These are phyloP conservation scores for Phoma sp. DNA, from an alignment of 2,329 filamentous ascomycete species.

Conservation along the genomic window DNA sequence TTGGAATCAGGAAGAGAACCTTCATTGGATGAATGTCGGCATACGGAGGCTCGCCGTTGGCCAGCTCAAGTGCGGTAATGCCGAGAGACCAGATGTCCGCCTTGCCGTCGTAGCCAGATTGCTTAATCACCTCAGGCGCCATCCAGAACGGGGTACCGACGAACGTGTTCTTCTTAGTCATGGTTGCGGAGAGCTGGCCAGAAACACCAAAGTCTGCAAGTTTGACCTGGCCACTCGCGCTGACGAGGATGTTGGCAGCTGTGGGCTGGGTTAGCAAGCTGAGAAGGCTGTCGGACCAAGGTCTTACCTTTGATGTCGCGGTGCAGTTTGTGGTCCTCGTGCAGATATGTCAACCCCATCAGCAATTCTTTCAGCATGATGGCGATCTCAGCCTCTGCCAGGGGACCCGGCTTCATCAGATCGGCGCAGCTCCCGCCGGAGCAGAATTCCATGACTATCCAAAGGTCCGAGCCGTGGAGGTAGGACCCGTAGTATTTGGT, in stretches of 20 bases:
- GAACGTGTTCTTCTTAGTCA: constrained; percentile 99
- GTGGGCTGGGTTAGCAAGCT: constrained; percentile 19
- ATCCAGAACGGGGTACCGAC: constrained; percentile 99
- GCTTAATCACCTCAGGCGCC: constrained; percentile 98
- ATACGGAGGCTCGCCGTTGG: constrained; percentile 91
- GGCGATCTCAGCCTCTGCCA: constrained; percentile 94
- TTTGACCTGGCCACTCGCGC: constrained; percentile 93
- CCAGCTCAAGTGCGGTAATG: constrained; percentile 90
- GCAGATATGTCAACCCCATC: constrained; percentile 88
- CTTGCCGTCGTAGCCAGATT: constrained; percentile 97
- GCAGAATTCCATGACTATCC: constrained; percentile 99
- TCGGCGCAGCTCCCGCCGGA: constrained; percentile 96
- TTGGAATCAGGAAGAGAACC: constrained; percentile 93
- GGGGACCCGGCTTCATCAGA: constrained; percentile 89
- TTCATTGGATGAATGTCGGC: constrained; percentile 99
- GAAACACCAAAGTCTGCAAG: constrained; percentile 97
- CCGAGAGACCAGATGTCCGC: constrained; percentile 97
- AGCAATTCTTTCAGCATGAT: constrained; percentile 92
- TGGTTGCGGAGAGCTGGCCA: constrained; percentile 92
- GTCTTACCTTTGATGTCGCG: constrained; percentile 87
- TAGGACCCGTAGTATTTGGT: constrained; percentile 98
- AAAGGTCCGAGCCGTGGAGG: constrained; percentile 92
- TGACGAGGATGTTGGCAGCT: constrained; percentile 93
- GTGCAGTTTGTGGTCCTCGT: constrained; percentile 94
- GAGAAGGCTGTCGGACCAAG: no score